Percentiles rank a stretch among this genome's conserved stretches.
phyloP scores from a whole-genome alignment of 306 rosid genomes.

The Prunus dulcis region DNA sequence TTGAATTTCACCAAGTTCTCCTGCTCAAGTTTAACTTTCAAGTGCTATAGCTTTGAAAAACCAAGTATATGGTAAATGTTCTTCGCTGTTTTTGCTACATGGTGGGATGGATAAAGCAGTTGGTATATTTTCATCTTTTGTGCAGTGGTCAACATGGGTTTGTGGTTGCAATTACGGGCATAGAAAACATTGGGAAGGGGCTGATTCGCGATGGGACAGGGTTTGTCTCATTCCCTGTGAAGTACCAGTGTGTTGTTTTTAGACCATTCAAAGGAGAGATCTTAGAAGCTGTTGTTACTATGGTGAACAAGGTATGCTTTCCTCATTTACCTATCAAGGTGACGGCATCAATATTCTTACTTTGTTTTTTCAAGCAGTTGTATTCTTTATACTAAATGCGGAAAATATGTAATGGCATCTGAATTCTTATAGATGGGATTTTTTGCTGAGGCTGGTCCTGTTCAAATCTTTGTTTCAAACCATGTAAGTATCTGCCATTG shows the following conservation, averaged over 20 bases:
- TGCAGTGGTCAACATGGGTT: constrained; percentile 93
- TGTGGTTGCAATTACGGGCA: constrained; percentile 93
- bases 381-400: not conserved
- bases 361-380: not conserved
- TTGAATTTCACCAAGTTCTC: not conserved
- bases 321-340: not conserved
- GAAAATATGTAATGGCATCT: constrained; percentile 11
- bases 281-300: constrained; percentile 90
- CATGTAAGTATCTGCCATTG: constrained; percentile 52
- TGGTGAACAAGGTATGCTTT: constrained; percentile 83
- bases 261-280: constrained; percentile 97
- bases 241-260: constrained; percentile 96
- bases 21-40: not conserved
- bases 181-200: constrained; percentile 61
- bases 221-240: constrained; percentile 87
- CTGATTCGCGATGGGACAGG: constrained; percentile 96
- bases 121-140: constrained; percentile 13
- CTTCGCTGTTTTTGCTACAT: not conserved
- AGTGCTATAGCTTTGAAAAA: not conserved
- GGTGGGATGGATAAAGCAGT: constrained; percentile 6
- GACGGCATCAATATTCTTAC: not conserved
- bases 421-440: constrained; percentile 73
- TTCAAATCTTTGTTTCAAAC: constrained; percentile 93
- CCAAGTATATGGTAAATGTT: not conserved
- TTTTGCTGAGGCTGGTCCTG: constrained; percentile 99